A percentile compares a stretch with the other conserved stretches of the same genome.
Evolutionary conservation across 768 basidiomycete species (phyloP).

Genomic region (Suillus bovinus): DNA sequence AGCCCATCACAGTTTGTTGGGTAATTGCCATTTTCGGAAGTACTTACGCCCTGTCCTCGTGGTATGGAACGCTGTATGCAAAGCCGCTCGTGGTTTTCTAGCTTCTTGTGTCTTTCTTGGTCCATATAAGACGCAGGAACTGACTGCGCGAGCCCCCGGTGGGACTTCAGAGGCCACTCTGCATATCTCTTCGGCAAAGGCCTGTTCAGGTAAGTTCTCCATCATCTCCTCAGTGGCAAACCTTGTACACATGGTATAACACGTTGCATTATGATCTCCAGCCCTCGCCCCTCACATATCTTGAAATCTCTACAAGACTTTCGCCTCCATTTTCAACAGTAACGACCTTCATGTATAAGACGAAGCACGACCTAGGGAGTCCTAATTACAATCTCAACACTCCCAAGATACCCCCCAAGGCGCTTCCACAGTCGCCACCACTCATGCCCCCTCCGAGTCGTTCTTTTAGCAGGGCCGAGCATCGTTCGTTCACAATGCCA

Average conservation of each 20-base stretch:
- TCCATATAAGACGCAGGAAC: slow-evolving; percentile 18
- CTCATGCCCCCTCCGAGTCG: background rate
- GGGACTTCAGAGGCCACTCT: slow-evolving; percentile 20
- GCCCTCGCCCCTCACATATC: slow-evolving; percentile 12
- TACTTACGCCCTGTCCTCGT: slow-evolving; percentile 5
- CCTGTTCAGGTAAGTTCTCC: slow-evolving; percentile 17
- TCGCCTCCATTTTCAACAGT: slow-evolving; percentile 19
- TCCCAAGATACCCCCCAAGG: slow-evolving; percentile 5
- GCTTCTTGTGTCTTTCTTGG: slow-evolving; percentile 15
- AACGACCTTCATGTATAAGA: slow-evolving; percentile 8
- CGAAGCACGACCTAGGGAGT: slow-evolving; percentile 4
- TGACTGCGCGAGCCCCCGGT: slow-evolving; percentile 29
- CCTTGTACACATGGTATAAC: slow-evolving; percentile 3
- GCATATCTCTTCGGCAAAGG: slow-evolving; percentile 17
- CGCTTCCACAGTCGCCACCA: slow-evolving; percentile 4
- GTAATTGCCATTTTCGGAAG: background rate
- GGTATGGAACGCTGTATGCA: background rate
- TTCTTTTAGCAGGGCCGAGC: slow-evolving; percentile 2
- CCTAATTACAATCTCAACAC: slow-evolving; percentile 5
- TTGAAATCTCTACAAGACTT: slow-evolving; percentile 19
- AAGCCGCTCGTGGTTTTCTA: slow-evolving; percentile 8
- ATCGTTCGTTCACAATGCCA: background rate
- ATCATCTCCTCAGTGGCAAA: background rate
- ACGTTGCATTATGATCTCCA: slow-evolving; percentile 3
- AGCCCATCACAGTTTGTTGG: background rate